Percentiles rank a stretch among this genome's conserved stretches.
Evolutionary conservation across 2,329 filamentous ascomycete genomes (phyloP).

Genomic region (Xylaria sp.): DNA sequence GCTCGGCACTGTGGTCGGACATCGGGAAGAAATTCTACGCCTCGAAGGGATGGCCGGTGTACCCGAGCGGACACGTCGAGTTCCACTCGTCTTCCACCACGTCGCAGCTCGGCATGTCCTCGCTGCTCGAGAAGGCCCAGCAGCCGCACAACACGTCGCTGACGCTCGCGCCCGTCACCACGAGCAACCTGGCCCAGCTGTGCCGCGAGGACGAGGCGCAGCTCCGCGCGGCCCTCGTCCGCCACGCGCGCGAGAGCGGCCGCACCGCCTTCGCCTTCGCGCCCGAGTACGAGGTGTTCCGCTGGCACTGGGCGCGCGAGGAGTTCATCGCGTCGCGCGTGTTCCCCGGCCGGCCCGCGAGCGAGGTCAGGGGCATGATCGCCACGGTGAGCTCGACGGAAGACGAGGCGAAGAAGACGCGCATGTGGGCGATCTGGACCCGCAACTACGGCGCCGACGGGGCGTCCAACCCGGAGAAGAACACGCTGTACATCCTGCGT

Average conservation of each 20-base stretch:
- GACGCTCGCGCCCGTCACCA: constrained; percentile 59
- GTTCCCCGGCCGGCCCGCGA: constrained; percentile 56
- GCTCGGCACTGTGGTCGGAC: constrained; percentile 86
- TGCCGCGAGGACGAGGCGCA: constrained; percentile 72
- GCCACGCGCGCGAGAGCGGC: constrained; percentile 47
- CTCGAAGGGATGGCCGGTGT: constrained; percentile 78
- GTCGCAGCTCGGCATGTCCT: constrained; percentile 45
- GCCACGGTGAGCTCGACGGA: constrained; percentile 51
- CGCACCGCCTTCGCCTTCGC: constrained; percentile 71
- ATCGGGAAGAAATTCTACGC: constrained; percentile 87
- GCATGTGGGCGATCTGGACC: constrained; percentile 81
- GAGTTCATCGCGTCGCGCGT: constrained; percentile 77
- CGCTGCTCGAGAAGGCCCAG: constrained; percentile 20
- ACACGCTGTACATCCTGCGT: constrained; percentile 75
- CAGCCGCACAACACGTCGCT: constrained; percentile 7
- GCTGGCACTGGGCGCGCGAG: constrained; percentile 84
- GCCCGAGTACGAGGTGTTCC: constrained; percentile 73
- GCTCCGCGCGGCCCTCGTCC: constrained; percentile 65
- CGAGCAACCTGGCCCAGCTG: constrained; percentile 68
- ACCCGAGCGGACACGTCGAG: constrained; percentile 76
- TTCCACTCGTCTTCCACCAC: constrained; percentile 54
- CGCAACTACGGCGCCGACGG: constrained; percentile 69
- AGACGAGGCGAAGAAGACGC: constrained; percentile 44
- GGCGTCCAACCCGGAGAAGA: constrained; percentile 61
- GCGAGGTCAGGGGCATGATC: constrained; percentile 76